Conservation (phyloP, 768 basidiomycete genomes). For the Lactarius quietus region DNA sequence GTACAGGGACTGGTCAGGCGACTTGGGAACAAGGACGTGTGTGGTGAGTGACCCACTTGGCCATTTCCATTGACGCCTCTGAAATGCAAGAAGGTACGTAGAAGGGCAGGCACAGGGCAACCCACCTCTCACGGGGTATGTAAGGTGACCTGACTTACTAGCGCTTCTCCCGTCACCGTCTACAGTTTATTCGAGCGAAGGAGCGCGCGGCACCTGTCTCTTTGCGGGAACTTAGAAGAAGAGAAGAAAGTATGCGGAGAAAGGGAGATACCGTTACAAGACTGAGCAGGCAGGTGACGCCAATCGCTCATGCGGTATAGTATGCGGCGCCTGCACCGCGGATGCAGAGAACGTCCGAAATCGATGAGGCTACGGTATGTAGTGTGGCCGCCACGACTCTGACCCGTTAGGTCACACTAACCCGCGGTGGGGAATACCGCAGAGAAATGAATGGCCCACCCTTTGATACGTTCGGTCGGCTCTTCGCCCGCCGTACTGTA, state of each 20-base stretch:
- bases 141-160: neutral
- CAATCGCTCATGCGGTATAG: neutral
- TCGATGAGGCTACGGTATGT: neutral
- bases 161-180: neutral
- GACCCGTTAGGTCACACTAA: neutral
- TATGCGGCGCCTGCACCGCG: neutral
- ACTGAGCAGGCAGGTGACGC: neutral
- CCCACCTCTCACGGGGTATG: neutral
- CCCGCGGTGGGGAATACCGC: neutral
- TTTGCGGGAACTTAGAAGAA: neutral
- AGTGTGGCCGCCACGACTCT: neutral
- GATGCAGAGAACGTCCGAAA: neutral
- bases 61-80: neutral
- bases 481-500: no score
- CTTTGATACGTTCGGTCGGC: no score
- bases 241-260: neutral
- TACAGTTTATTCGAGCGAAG: neutral
- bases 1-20: neutral
- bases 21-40: neutral
- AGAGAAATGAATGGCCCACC: no score
- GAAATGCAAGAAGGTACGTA: neutral
- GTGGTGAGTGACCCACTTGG: neutral
- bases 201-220: neutral
- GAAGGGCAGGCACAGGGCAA: neutral
- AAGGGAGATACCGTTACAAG: neutral